Conservation (phyloP, 257 asterid genomes). For the Solanum appendiculatum region DNA sequence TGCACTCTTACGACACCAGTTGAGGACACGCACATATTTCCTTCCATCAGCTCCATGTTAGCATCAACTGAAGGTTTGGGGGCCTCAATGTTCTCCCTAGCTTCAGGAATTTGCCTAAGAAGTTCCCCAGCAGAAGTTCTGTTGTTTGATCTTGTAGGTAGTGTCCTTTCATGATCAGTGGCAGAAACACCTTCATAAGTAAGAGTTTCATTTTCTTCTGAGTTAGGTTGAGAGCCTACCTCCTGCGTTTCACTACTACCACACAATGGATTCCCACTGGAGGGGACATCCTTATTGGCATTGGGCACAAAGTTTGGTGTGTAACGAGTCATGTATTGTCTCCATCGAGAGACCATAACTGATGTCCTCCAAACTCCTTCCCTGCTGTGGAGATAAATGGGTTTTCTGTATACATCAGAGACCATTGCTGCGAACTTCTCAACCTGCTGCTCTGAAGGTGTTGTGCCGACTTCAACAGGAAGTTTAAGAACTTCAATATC, state of each 20-base stretch:
- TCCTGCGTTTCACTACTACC: conserved; percentile 25
- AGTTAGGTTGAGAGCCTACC: conserved; percentile 9
- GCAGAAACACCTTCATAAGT: background rate
- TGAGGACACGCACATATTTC: conserved; percentile 81
- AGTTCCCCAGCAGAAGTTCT: conserved; percentile 13
- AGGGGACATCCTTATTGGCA: conserved; percentile 13
- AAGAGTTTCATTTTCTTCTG: conserved; percentile 16
- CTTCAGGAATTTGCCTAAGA: conserved; percentile 20
- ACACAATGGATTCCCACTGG: conserved; percentile 17
- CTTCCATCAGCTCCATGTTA: conserved; percentile 53
- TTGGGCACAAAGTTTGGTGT: conserved; percentile 13
- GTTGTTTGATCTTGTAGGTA: conserved; percentile 9
- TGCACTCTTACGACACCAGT: conserved; percentile 98
- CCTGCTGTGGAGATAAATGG: conserved; percentile 76
- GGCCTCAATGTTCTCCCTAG: conserved; percentile 29
- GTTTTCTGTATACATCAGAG: conserved; percentile 54
- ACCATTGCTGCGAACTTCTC: conserved; percentile 57
- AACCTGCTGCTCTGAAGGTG: conserved; percentile 78
- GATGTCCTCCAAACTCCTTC: conserved; percentile 93
- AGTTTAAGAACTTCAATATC: conserved; percentile 56
- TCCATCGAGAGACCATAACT: conserved; percentile 89
- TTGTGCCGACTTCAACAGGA: conserved; percentile 79
- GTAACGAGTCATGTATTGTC: conserved; percentile 50
- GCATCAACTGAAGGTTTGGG: conserved; percentile 47
- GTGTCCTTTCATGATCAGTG: conserved; percentile 17